Evolutionary conservation across 73 alveolate genomes (phyloP).

Genomic region (Tetrahymena thermophila): DNA sequence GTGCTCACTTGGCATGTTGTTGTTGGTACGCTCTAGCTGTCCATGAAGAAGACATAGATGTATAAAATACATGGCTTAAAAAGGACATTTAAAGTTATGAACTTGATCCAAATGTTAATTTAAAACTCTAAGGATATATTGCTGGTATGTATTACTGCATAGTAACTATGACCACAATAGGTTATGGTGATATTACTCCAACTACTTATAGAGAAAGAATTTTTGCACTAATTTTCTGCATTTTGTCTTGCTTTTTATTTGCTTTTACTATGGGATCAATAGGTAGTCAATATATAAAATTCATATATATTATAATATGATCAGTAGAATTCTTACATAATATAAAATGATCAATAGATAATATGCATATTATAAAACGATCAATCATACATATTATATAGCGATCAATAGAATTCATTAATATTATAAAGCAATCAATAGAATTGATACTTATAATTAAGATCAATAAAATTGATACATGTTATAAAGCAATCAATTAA

Average conservation of each 20-base stretch:
- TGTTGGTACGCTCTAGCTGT: not conserved
- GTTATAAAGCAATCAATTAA: no score
- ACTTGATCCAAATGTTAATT: not conserved
- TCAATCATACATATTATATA: no score
- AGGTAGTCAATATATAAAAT: no score
- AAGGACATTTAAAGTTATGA: not conserved
- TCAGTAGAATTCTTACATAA: no score
- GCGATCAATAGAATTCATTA: no score
- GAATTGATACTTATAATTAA: no score
- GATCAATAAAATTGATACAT: no score
- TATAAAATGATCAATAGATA: no score
- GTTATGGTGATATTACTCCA: conserved; percentile 68
- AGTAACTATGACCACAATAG: conserved; percentile 64
- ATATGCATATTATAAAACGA: no score
- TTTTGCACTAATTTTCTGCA: conserved; percentile 37
- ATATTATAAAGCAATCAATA: no score
- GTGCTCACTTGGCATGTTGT: not conserved
- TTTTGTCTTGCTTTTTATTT: conserved; percentile 23
- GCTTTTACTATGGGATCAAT: conserved; percentile 25
- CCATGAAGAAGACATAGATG: not conserved
- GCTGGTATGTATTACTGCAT: conserved; percentile 56
- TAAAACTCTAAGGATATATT: conserved; percentile 26
- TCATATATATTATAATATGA: no score
- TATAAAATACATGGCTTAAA: not conserved
- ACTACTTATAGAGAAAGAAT: conserved; percentile 39